Conservation (phyloP, 2,329 filamentous ascomycete species). For the Ophiostoma piceae region DNA sequence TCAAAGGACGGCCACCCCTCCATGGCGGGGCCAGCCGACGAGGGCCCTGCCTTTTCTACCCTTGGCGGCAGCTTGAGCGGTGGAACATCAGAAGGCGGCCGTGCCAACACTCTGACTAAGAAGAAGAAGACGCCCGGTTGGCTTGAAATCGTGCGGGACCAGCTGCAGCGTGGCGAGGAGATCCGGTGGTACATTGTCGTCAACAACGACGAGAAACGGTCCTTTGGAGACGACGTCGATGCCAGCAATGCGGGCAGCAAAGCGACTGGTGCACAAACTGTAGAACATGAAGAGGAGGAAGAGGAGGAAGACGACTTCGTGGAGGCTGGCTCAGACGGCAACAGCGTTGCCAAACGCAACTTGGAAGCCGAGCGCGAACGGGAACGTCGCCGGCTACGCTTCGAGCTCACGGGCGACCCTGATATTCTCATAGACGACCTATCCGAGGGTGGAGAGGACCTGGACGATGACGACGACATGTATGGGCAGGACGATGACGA, state of each 20-base stretch:
- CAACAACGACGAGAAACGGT: conserved; percentile 56
- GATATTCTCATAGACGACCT: conserved; percentile 22
- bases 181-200: conserved; percentile 60
- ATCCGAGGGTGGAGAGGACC: not conserved
- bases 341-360: conserved; percentile 19
- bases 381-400: conserved; percentile 20
- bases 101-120: conserved; percentile 16
- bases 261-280: conserved; percentile 33
- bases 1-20: conserved; percentile 23
- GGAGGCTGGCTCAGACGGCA: conserved; percentile 22
- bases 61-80: conserved; percentile 4
- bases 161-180: conserved; percentile 51
- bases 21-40: conserved; percentile 39
- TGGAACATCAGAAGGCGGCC: conserved; percentile 28
- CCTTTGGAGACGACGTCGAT: conserved; percentile 37
- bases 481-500: not conserved
- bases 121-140: conserved; percentile 36
- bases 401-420: conserved; percentile 25
- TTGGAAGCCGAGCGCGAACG: conserved; percentile 24
- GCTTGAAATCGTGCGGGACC: conserved; percentile 53
- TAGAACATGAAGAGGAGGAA: not conserved
- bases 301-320: conserved; percentile 32
- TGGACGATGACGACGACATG: not conserved
- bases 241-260: conserved; percentile 36
- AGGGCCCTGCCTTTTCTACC: conserved; percentile 29